These are phyloP conservation scores for Entomortierella lignicola DNA, from an alignment of 192 early-diverging fungal genomes.

Conservation along the genomic window DNA sequence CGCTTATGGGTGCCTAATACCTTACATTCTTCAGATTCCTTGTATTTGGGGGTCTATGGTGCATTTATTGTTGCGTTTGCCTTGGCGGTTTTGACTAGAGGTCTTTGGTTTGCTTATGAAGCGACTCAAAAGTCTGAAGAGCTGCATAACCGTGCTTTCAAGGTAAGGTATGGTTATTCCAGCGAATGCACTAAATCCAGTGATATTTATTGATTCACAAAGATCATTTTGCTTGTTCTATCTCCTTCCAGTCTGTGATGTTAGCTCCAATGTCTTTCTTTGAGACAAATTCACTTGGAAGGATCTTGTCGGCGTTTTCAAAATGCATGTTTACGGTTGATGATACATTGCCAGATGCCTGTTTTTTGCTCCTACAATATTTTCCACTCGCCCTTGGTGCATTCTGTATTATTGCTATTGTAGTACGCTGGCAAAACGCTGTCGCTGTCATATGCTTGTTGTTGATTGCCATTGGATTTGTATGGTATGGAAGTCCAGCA, in stretches of 20 bases:
- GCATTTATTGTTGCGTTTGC: slow-evolving; percentile 27
- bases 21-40: slow-evolving; percentile 3
- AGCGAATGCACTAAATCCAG: too few species aligned
- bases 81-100: slow-evolving; percentile 9
- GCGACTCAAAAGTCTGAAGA: slow-evolving; percentile 24
- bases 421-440: slow-evolving; percentile 73
- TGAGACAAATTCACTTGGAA: slow-evolving; percentile 59
- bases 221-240: slow-evolving; percentile 56
- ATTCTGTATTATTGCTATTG: slow-evolving; percentile 62
- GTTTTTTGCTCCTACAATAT: slow-evolving; percentile 56
- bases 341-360: slow-evolving; percentile 58
- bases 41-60: slow-evolving; percentile 34
- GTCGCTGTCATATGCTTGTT: slow-evolving; percentile 37
- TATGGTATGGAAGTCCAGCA: slow-evolving; percentile 29
- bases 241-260: slow-evolving; percentile 69
- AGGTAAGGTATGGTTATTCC: too few species aligned
- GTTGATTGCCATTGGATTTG: slow-evolving; percentile 18
- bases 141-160: slow-evolving; percentile 29
- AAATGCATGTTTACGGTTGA: slow-evolving; percentile 86
- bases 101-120: slow-evolving; percentile 32
- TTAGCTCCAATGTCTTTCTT: slow-evolving; percentile 66
- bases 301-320: slow-evolving; percentile 86
- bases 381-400: slow-evolving; percentile 58
- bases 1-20: slow-evolving; percentile 39
- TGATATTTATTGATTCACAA: too few species aligned